Base-by-base conservation (phyloP, 768 basidiomycete genomes). In the Gloeophyllum trabeum region DNA sequence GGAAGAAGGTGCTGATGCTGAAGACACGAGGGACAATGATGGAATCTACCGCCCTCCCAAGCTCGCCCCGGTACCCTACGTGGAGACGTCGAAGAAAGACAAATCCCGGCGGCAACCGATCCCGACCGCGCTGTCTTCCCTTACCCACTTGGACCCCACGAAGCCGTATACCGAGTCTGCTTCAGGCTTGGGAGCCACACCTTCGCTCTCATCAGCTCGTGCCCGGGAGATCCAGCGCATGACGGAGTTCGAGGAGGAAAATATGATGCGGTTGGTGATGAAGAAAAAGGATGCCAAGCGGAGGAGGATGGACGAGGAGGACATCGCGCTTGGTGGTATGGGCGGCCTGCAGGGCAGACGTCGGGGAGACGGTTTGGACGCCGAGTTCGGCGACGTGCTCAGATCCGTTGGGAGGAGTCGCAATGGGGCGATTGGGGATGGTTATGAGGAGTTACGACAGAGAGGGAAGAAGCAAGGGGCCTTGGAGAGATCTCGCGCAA, bases 201-300 rank as follows among this genome's bases (percentile, higher is more conserved):
- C 79, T 4, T 60, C 76, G 3, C 58, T 79, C 10, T 77, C 79
- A 18, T 69, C 71, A 7, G 71, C 71, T 20, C 82, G 91, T 18
- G 87, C 86, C 6, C 73, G 78, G 14, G 83, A 92, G 53, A 70
- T 97, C 42, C 74, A 78, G 49, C 74, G 78, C 4, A 75, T 96
- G 61, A 77, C 75, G 40, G 81, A 89, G 47, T 98, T 88, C 58
- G 94, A 98, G 63, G 91, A 94, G 57, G 89, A 89, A 36, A 92
- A 94, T 60, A 89, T 97, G 63, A 87, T 85, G 26, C 80, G 94
- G 35, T 53, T 97, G 41, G 70, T 93, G 46, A 81, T 92, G 76
- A 86, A 81, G 57, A 97, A 97, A 70, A 80, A 78, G 53, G 91
- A 94, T 35, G 71, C 75, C 13, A 75, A 69, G 50, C 67, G 79